Percentiles rank a stretch among this genome's conserved stretches.
Evolutionary conservation across 768 basidiomycete species (phyloP).

Genomic region (Trametes punicea): DNA sequence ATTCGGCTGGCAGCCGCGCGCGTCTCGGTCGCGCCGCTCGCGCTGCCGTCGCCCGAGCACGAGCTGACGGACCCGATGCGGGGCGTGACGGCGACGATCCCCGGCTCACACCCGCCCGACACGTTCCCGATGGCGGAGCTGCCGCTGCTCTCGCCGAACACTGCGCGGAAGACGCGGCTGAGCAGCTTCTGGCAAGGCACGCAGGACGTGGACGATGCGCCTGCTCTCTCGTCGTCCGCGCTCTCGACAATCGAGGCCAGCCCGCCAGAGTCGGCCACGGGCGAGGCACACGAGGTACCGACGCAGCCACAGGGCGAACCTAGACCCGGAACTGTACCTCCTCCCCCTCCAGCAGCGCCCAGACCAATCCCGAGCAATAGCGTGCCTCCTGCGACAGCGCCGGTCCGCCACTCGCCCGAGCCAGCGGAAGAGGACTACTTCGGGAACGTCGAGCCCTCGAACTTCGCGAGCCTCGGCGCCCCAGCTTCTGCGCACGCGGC

Average conservation of each 20-base stretch:
- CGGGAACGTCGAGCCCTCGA: conserved; percentile 16
- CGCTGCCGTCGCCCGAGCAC: conserved; percentile 86
- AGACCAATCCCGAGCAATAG: conserved; percentile 6
- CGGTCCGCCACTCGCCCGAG: conserved; percentile 19
- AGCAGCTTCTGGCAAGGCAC: conserved; percentile 79
- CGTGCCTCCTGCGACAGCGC: conserved; percentile 30
- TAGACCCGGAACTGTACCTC: background rate
- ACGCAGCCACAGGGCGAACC: background rate
- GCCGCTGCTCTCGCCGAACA: conserved; percentile 40
- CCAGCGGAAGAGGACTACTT: conserved; percentile 33
- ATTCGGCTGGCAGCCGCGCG: conserved; percentile 84
- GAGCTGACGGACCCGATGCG: conserved; percentile 92
- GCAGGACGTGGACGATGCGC: conserved; percentile 51
- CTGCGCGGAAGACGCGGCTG: conserved; percentile 51
- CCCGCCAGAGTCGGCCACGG: conserved; percentile 18
- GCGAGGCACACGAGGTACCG: conserved; percentile 1
- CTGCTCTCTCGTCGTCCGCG: background rate
- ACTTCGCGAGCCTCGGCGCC: background rate
- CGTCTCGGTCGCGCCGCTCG: conserved; percentile 81
- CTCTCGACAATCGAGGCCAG: conserved; percentile 32
- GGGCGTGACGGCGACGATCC: conserved; percentile 61
- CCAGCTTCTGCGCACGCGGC: background rate
- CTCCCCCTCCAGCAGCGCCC: background rate
- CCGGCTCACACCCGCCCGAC: conserved; percentile 50
- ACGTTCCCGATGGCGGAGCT: conserved; percentile 28